Evolutionary conservation across 345 rosid genomes (phyloP).

Genomic region (Pistacia atlantica): DNA sequence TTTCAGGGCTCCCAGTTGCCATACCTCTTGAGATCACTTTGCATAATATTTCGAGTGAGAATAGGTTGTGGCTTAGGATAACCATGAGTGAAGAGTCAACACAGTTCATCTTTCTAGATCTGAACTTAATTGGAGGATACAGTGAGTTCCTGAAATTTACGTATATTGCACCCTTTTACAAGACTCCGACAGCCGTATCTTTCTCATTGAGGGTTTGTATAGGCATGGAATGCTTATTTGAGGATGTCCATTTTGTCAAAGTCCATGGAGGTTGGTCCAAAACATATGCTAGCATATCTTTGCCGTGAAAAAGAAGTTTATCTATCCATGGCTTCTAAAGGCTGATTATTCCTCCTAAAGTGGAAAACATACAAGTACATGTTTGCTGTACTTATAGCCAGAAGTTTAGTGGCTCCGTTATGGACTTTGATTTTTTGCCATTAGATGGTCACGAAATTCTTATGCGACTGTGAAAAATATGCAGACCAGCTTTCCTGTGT

Average conservation of each 20-base stretch:
- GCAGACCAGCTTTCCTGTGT: background rate
- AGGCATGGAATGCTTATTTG: slow-evolving; percentile 65
- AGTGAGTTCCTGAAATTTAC: slow-evolving; percentile 42
- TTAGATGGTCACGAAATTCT: background rate
- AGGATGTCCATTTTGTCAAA: slow-evolving; percentile 33
- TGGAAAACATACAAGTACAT: background rate
- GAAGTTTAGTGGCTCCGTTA: background rate
- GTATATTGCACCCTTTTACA: slow-evolving; percentile 52
- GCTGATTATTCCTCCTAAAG: background rate
- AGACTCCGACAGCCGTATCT: slow-evolving; percentile 56
- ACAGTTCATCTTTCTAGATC: slow-evolving; percentile 66
- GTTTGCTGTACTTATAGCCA: too few species aligned
- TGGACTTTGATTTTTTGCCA: background rate
- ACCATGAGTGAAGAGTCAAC: slow-evolving; percentile 41
- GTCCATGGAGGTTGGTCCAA: slow-evolving; percentile 59
- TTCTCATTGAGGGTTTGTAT: slow-evolving; percentile 55
- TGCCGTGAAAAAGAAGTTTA: slow-evolving; percentile 60
- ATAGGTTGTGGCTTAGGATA: slow-evolving; percentile 74
- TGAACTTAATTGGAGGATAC: slow-evolving; percentile 32
- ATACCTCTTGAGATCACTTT: slow-evolving; percentile 59
- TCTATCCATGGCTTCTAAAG: slow-evolving; percentile 8
- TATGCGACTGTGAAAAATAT: background rate
- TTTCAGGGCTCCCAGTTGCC: slow-evolving; percentile 73
- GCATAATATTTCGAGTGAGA: slow-evolving; percentile 41
- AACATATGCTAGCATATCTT: slow-evolving; percentile 46